Percentiles rank a stretch among this genome's conserved stretches.
Evolutionary conservation across 1,284 basidiomycete species (phyloP).

Genomic region (Leucoagaricus sp.): DNA sequence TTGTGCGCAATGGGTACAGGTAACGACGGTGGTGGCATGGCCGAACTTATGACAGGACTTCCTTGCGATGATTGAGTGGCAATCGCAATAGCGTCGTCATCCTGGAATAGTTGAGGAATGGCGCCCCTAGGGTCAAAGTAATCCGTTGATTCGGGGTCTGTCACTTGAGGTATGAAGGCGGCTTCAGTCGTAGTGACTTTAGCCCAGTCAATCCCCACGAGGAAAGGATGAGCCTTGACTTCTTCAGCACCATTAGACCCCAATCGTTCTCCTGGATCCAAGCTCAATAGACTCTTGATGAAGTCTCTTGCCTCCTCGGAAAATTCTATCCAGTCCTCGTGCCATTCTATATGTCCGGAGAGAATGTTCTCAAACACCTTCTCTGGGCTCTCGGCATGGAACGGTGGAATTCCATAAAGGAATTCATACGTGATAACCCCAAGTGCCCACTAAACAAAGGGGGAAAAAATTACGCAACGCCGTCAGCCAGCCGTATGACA

Average conservation of each 20-base stretch:
- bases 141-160: constrained; percentile 97
- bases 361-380: constrained; percentile 99
- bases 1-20: constrained; percentile 50
- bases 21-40: constrained; percentile 44
- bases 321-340: constrained; percentile 89
- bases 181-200: constrained; percentile 87
- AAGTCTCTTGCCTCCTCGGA: constrained; percentile 89
- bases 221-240: constrained; percentile 92
- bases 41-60: constrained; percentile 42
- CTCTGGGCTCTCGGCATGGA: constrained; percentile 96
- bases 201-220: constrained; percentile 91
- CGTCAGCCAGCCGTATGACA: constrained; percentile 18
- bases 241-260: constrained; percentile 91
- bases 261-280: constrained; percentile 80
- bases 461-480: constrained; percentile 1
- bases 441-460: constrained; percentile 79
- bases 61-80: constrained; percentile 49
- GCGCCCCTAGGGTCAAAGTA: constrained; percentile 98
- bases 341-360: constrained; percentile 95
- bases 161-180: constrained; percentile 94
- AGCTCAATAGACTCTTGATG: constrained; percentile 86
- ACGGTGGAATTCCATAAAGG: constrained; percentile 95
- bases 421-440: constrained; percentile 99
- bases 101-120: constrained; percentile 85
- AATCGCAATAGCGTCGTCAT: constrained; percentile 67